Percentiles rank a stretch among this genome's conserved stretches.
These are phyloP conservation scores for Suillus spraguei DNA, from an alignment of 768 basidiomycete genomes.

Conservation along the genomic window DNA sequence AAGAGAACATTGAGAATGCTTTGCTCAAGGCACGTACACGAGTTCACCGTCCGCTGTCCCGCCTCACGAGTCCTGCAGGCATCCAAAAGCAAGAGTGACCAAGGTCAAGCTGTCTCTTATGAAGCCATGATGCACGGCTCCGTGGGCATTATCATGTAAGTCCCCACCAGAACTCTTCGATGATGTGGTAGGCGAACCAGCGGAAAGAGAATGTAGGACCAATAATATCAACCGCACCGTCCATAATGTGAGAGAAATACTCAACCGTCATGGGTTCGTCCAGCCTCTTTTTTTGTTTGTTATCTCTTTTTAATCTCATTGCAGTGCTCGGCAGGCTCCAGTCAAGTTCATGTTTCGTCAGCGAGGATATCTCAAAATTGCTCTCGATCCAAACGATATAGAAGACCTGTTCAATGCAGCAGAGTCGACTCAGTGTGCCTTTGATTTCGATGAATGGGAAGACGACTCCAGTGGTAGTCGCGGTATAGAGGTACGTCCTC, in stretches of 20 bases:
- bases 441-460: slow-evolving; percentile 46
- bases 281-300: neutral
- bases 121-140: slow-evolving; percentile 61
- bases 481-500: slow-evolving; percentile 35
- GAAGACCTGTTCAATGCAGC: slow-evolving; percentile 38
- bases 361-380: slow-evolving; percentile 52
- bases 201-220: slow-evolving; percentile 57
- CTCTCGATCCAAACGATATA: slow-evolving; percentile 37
- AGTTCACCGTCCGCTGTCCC: neutral
- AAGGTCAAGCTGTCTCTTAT: slow-evolving; percentile 53
- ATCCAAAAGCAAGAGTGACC: slow-evolving; percentile 52
- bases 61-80: slow-evolving; percentile 24
- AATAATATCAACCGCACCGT: slow-evolving; percentile 67
- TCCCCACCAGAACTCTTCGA: slow-evolving; percentile 7
- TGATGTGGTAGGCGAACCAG: slow-evolving; percentile 11
- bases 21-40: slow-evolving; percentile 48
- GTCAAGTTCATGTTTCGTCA: slow-evolving; percentile 68
- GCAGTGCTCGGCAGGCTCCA: slow-evolving; percentile 61
- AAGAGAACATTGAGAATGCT: slow-evolving; percentile 67
- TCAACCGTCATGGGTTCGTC: slow-evolving; percentile 50
- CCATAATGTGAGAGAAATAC: slow-evolving; percentile 54
- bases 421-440: slow-evolving; percentile 31
- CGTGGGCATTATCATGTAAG: slow-evolving; percentile 69
- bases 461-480: slow-evolving; percentile 35
- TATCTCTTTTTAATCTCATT: neutral